Percentiles rank a stretch among this genome's conserved stretches.
These are phyloP conservation scores for Sporothrix inflata DNA, from an alignment of 2,329 filamentous ascomycete genomes.

Conservation along the genomic window DNA sequence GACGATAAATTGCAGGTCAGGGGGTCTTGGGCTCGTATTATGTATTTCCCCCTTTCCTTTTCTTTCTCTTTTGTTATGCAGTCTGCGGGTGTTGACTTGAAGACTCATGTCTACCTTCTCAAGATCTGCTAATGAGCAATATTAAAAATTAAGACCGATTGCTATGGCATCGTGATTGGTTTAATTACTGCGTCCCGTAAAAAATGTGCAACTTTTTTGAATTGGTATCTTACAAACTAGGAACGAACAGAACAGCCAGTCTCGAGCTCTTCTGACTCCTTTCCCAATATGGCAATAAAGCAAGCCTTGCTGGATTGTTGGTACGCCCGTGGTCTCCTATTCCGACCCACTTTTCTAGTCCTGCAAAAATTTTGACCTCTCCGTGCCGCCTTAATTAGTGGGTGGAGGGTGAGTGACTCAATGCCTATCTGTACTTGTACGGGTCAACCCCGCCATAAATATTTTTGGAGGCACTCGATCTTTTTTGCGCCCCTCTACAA, in stretches of 20 bases:
- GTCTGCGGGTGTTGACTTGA: too few relatives aligned
- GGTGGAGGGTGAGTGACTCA: slow-evolving; percentile 30
- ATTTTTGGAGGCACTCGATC: not conserved
- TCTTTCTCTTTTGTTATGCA: not conserved
- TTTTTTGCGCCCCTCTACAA: slow-evolving; percentile 25
- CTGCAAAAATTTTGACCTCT: slow-evolving; percentile 13
- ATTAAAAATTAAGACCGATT: too few relatives aligned
- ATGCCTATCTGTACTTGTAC: slow-evolving; percentile 14
- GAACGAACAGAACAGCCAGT: too few relatives aligned
- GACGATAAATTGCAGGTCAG: too few relatives aligned
- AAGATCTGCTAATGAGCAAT: too few relatives aligned
- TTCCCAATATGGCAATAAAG: slow-evolving; percentile 19
- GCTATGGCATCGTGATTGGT: too few relatives aligned
- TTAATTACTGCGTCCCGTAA: too few relatives aligned
- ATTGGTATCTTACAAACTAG: too few relatives aligned
- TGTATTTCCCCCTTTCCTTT: too few relatives aligned
- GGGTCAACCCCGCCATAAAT: slow-evolving; percentile 26
- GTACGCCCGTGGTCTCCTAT: not conserved
- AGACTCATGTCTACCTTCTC: too few relatives aligned
- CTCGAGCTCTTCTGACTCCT: not conserved
- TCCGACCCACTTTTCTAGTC: slow-evolving; percentile 15
- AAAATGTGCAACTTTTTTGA: too few relatives aligned
- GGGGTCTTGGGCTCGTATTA: too few relatives aligned
- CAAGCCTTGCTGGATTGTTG: not conserved
- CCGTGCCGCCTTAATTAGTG: not conserved